Evolutionary conservation across 768 basidiomycete species (phyloP).

Genomic region (Mycena vitilis): DNA sequence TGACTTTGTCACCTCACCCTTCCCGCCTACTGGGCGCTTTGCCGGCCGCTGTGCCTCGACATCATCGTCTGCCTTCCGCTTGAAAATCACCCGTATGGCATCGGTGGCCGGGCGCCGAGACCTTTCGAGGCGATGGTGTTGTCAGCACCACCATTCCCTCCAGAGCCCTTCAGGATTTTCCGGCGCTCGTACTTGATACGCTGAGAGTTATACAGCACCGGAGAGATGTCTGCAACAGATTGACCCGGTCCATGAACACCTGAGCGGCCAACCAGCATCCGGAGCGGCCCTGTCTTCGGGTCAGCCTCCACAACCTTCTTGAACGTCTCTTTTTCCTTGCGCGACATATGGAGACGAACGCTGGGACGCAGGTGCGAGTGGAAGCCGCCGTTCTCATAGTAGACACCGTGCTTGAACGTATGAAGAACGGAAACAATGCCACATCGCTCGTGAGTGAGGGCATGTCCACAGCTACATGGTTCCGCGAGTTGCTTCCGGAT

Average conservation of each 20-base stretch:
- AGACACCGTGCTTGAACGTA: conserved; percentile 30
- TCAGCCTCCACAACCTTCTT: conserved; percentile 26
- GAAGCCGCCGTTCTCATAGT: conserved; percentile 31
- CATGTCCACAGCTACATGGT: conserved; percentile 4
- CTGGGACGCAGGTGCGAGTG: conserved; percentile 37
- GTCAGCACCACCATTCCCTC: background rate
- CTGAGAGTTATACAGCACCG: conserved; percentile 25
- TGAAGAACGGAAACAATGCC: conserved; percentile 8
- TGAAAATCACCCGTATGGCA: background rate
- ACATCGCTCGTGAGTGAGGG: conserved; percentile 23
- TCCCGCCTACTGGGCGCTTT: background rate
- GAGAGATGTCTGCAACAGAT: conserved; percentile 34
- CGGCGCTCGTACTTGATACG: conserved; percentile 36
- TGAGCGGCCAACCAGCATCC: conserved; percentile 37
- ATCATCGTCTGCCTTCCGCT: background rate
- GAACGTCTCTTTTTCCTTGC: conserved; percentile 21
- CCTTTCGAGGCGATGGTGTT: background rate
- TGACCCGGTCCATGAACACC: conserved; percentile 33
- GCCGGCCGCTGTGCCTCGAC: background rate
- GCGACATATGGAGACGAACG: conserved; percentile 32
- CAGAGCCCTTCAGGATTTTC: conserved; percentile 25
- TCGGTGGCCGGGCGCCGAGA: background rate
- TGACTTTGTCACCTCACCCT: background rate
- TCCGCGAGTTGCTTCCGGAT: background rate
- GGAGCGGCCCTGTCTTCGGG: conserved; percentile 33